Conservation (phyloP, 2,329 filamentous ascomycete species). For the Clonostachys rosea region DNA sequence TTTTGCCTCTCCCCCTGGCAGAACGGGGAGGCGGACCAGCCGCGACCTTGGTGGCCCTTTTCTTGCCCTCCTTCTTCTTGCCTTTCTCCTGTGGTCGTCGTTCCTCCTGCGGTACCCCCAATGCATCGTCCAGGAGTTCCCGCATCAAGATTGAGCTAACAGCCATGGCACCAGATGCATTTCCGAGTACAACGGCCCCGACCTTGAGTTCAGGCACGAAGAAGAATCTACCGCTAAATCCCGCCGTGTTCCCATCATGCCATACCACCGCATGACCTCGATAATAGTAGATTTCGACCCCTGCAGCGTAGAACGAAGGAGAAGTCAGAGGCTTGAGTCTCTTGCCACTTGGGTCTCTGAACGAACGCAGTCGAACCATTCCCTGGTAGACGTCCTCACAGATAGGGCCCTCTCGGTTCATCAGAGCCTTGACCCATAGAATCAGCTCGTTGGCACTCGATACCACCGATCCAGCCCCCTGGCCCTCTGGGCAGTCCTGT, state of each 20-base stretch:
- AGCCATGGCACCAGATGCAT: conserved; percentile 8
- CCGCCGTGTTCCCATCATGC: conserved; percentile 15
- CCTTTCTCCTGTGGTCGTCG: background rate
- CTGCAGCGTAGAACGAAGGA: conserved; percentile 9
- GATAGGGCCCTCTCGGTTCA: conserved; percentile 13
- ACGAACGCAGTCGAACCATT: conserved; percentile 9
- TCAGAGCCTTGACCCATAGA: conserved; percentile 17
- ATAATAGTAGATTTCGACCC: conserved; percentile 14
- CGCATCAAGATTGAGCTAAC: conserved; percentile 9
- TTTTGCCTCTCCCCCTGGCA: background rate
- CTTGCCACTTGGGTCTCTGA: conserved; percentile 5
- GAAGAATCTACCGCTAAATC: conserved; percentile 14
- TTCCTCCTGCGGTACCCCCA: conserved; percentile 1
- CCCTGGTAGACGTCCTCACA: conserved; percentile 13
- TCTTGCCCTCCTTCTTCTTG: background rate
- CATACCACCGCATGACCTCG: conserved; percentile 10
- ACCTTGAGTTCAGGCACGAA: conserved; percentile 17
- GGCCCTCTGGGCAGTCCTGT: conserved; percentile 13
- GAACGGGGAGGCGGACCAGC: background rate
- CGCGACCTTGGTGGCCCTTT: background rate
- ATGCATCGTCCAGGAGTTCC: conserved; percentile 10
- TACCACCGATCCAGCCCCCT: conserved; percentile 20
- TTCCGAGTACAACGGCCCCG: conserved; percentile 15
- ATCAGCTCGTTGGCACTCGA: conserved; percentile 18
- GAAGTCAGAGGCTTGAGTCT: conserved; percentile 1